Conservation (phyloP, 208 protist genomes). For the Leishmania martiniquensis region DNA sequence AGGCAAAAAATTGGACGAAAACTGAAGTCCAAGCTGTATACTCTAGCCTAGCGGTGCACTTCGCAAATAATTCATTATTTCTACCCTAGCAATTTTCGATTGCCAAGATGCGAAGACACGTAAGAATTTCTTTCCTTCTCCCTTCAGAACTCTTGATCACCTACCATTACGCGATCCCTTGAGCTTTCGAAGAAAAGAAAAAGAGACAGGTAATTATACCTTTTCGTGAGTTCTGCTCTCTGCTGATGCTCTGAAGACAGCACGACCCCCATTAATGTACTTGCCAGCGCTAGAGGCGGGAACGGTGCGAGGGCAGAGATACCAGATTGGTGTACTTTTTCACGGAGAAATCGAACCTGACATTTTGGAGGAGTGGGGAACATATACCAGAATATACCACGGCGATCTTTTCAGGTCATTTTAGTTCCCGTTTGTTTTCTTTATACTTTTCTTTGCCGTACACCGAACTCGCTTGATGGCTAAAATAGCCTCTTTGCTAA, state of each 20-base stretch:
- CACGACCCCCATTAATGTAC: background rate
- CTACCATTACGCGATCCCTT: too few relatives aligned
- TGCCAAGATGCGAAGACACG: too few relatives aligned
- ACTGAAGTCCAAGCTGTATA: too few relatives aligned
- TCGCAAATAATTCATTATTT: too few relatives aligned
- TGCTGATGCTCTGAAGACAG: background rate
- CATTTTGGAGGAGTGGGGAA: background rate
- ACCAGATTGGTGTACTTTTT: background rate
- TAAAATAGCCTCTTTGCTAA: background rate
- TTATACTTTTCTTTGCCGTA: background rate
- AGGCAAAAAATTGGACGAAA: background rate
- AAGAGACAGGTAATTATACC: background rate
- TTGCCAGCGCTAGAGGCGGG: background rate
- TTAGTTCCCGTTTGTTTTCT: background rate
- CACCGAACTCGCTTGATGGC: background rate
- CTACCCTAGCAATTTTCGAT: too few relatives aligned
- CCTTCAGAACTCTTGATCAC: background rate
- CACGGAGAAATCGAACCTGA: background rate
- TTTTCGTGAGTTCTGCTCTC: background rate
- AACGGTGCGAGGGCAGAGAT: background rate
- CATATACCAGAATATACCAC: background rate
- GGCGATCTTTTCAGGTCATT: background rate
- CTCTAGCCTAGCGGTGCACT: too few relatives aligned
- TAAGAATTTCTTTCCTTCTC: background rate
- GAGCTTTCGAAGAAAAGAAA: background rate